Conservation (phyloP, 192 early-diverging fungal genomes). For the Phycomyces nitens region DNA sequence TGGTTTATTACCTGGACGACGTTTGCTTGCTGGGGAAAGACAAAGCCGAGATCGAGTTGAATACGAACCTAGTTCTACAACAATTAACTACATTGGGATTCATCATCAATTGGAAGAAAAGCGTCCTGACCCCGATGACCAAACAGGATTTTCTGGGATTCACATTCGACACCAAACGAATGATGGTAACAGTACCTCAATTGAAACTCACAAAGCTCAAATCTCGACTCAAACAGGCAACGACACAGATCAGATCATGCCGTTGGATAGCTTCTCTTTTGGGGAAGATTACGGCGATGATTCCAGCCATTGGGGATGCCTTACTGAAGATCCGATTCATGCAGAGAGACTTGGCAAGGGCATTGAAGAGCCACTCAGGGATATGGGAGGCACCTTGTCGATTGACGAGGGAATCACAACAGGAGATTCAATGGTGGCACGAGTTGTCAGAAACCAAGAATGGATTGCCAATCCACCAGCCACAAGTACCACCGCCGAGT, state of each 20-base stretch:
- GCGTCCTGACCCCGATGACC: not conserved
- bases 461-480: conserved; percentile 11
- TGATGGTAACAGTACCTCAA: conserved; percentile 4
- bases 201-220: conserved; percentile 1
- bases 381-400: conserved; percentile 1
- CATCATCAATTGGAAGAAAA: conserved; percentile 12
- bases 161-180: conserved; percentile 2
- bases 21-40: conserved; percentile 19
- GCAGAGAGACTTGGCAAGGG: conserved; percentile 1
- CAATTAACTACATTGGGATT: conserved; percentile 11
- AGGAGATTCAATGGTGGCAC: conserved; percentile 12
- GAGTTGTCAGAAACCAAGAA: not conserved
- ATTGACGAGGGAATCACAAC: not conserved
- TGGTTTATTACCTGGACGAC: conserved; percentile 21
- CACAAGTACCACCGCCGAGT: not conserved
- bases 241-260: not conserved
- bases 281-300: conserved; percentile 13
- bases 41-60: conserved; percentile 4
- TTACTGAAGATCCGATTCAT: conserved; percentile 4
- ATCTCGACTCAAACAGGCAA: not conserved
- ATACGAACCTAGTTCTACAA: not conserved
- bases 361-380: not conserved
- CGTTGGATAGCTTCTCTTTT: conserved; percentile 13
- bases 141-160: conserved; percentile 16
- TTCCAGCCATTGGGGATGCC: conserved; percentile 13